Conservation (phyloP, 2,329 filamentous ascomycete genomes). For the Pseudogymnoascus sp. region DNA sequence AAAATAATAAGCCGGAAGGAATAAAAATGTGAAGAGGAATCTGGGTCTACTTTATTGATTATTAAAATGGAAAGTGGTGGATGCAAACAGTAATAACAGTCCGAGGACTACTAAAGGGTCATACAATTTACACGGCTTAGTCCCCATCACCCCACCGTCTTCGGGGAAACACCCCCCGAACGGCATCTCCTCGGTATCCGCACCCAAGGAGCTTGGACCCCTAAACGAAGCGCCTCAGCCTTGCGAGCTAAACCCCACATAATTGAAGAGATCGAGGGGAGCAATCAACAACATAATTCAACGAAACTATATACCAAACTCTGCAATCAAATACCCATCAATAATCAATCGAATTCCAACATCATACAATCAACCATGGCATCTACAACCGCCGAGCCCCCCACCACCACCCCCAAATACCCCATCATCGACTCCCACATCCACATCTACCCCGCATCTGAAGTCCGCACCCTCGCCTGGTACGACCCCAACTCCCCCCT, state of each 20-base stretch:
- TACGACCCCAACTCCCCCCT: constrained; percentile 49
- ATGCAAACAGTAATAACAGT: background rate
- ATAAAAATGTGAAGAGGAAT: background rate
- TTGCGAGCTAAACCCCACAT: constrained; percentile 3
- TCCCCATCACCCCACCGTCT: background rate
- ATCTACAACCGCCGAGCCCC: background rate
- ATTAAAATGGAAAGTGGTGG: background rate
- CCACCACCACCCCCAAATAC: constrained; percentile 24
- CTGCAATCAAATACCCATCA: background rate
- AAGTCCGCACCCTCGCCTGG: constrained; percentile 63
- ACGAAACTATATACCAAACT: background rate
- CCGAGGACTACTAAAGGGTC: background rate
- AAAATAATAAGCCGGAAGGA: background rate
- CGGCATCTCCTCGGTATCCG: background rate
- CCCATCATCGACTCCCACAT: constrained; percentile 84
- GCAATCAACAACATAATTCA: background rate
- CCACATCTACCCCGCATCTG: constrained; percentile 70
- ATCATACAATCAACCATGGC: background rate
- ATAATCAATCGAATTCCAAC: background rate
- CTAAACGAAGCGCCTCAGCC: background rate
- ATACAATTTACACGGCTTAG: background rate
- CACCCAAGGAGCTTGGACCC: background rate
- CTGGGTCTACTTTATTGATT: background rate
- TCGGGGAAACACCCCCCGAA: constrained; percentile 2
- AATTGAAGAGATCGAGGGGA: background rate